Conservation (phyloP, 371 early-diverging fungal genomes). For the Syncephalastrum monosporum region DNA sequence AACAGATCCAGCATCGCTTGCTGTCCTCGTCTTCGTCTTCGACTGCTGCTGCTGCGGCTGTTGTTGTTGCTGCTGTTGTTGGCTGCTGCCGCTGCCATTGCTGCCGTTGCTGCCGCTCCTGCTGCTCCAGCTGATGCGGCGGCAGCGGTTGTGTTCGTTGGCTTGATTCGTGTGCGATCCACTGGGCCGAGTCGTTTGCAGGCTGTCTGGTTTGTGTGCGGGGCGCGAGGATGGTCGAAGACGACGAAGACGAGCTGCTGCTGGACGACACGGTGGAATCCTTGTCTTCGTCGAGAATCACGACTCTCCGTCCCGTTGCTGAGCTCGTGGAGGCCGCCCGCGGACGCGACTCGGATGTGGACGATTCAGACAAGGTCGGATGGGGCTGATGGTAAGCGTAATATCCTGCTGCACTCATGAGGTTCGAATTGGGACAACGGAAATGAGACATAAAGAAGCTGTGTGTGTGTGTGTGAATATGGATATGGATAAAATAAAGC, state of each 20-base stretch:
- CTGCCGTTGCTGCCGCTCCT: too few relatives aligned
- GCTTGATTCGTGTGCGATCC: too few relatives aligned
- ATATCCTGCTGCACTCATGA: constrained; percentile 27
- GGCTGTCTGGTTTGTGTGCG: neutral
- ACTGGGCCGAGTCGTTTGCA: too few relatives aligned
- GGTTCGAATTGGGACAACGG: constrained; percentile 26
- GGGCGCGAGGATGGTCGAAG: constrained; percentile 13
- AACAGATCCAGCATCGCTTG: constrained; percentile 64
- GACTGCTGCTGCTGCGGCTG: neutral
- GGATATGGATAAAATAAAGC: too few relatives aligned
- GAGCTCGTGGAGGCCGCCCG: constrained; percentile 3
- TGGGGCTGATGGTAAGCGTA: constrained; percentile 22
- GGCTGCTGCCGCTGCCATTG: neutral
- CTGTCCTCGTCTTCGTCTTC: constrained; percentile 4
- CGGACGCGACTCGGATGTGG: neutral
- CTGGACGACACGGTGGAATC: constrained; percentile 8
- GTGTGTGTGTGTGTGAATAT: neutral
- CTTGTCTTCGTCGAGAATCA: constrained; percentile 11
- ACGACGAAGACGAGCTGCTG: constrained; percentile 10
- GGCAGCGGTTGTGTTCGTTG: too few relatives aligned
- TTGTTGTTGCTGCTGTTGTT: too few relatives aligned
- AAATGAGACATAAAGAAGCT: constrained; percentile 27
- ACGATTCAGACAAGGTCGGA: constrained; percentile 9
- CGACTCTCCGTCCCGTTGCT: neutral
- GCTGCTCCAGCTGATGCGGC: too few relatives aligned